These are phyloP conservation scores for Lumnitzera racemosa DNA, from an alignment of 345 rosid genomes.

Conservation along the genomic window DNA sequence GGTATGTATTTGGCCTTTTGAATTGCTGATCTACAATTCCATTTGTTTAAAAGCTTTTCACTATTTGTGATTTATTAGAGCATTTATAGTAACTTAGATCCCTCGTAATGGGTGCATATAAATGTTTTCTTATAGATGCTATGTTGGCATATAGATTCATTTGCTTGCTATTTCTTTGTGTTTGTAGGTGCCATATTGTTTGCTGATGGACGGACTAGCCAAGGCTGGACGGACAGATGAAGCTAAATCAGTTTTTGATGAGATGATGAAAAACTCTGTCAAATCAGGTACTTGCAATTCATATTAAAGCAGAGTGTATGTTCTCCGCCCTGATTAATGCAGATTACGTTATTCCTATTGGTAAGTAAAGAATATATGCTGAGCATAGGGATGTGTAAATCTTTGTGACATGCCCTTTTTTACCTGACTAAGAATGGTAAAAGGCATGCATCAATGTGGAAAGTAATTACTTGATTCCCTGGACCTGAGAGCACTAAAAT, in stretches of 20 bases:
- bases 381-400: no score
- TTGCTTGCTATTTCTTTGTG: constrained; percentile 10
- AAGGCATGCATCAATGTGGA: no score
- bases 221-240: constrained; percentile 67
- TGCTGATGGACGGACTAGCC: constrained; percentile 84
- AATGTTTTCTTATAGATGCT: not conserved
- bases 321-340: not conserved
- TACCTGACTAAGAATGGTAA: no score
- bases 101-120: no score
- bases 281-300: constrained; percentile 49
- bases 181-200: constrained; percentile 80
- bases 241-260: constrained; percentile 55
- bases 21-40: not conserved
- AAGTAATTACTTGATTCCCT: no score
- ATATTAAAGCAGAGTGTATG: not conserved
- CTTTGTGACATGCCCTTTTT: no score
- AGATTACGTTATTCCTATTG: no score
- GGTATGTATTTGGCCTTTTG: constrained; percentile 27
- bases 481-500: no score
- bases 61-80: not conserved
- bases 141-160: not conserved
- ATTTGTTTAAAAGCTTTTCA: not conserved
- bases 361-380: no score
- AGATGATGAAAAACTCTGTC: constrained; percentile 47
- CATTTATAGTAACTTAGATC: no score